phyloP scores from a whole-genome alignment of 371 early-diverging fungal species.

The Rhizopus arrhizus region DNA sequence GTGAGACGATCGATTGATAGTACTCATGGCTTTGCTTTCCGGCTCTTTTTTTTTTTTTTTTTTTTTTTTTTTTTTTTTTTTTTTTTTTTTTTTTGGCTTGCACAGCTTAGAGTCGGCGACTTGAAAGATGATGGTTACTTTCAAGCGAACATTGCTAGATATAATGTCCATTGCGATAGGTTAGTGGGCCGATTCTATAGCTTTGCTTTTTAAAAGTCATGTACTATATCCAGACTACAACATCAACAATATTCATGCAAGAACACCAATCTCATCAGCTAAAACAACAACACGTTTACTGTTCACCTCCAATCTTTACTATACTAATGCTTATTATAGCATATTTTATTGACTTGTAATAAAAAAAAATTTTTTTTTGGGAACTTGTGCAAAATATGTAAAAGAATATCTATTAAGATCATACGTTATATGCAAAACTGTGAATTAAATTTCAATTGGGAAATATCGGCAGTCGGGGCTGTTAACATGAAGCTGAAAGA shows the following conservation, averaged over 20 bases:
- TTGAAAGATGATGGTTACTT: conserved; percentile 13
- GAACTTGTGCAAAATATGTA: conserved; percentile 10
- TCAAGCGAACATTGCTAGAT: conserved; percentile 13
- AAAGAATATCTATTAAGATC: conserved; percentile 4
- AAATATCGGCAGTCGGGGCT: conserved; percentile 18
- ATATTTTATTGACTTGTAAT: conserved; percentile 14
- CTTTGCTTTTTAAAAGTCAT: conserved; percentile 14
- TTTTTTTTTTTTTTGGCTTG: conserved; percentile 7
- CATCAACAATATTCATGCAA: conserved; percentile 12
- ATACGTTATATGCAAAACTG: conserved; percentile 5
- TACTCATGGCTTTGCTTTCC: background rate
- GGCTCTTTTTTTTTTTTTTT: too few species aligned
- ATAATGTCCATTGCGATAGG: conserved; percentile 14
- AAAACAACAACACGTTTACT: conserved; percentile 7
- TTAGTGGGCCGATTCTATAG: conserved; percentile 11
- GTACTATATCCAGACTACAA: conserved; percentile 11
- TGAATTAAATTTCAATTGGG: background rate
- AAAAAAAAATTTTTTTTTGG: conserved; percentile 7
- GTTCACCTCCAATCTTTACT: conserved; percentile 7
- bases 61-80: background rate
- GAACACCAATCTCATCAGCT: conserved; percentile 9
- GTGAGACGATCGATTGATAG: conserved; percentile 12
- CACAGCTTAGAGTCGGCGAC: conserved; percentile 10
- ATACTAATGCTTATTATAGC: conserved; percentile 10
- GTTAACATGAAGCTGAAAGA: conserved; percentile 25